Conservation (phyloP, 2,329 filamentous ascomycete species). For the Curvularia hawaiiensis region DNA sequence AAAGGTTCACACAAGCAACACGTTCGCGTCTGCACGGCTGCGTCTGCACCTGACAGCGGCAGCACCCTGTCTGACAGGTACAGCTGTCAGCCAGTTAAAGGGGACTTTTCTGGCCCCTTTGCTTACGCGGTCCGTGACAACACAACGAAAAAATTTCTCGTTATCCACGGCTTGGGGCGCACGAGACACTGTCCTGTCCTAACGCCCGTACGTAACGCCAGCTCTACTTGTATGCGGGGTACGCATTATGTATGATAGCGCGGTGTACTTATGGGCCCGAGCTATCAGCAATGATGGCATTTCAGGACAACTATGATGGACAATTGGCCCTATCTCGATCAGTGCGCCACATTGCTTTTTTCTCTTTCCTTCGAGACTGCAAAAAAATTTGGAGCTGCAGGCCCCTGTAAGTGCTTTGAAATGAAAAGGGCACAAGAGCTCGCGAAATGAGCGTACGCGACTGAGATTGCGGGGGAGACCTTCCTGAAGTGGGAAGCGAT, state of each 20-base stretch:
- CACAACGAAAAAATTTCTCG: not conserved
- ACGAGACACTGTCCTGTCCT: not conserved
- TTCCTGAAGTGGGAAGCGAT: not conserved
- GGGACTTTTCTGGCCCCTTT: not conserved
- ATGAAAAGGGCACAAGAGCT: not conserved
- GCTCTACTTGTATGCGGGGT: not conserved
- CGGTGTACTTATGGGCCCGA: not conserved
- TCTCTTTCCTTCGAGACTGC: not conserved
- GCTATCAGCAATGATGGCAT: not conserved
- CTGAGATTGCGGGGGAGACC: not conserved
- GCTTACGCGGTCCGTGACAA: not conserved
- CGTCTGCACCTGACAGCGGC: not conserved
- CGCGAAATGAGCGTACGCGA: too few species aligned
- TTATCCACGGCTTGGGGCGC: not conserved
- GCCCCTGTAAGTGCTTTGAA: not conserved
- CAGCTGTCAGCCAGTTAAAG: not conserved
- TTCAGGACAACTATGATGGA: not conserved
- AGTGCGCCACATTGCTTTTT: not conserved
- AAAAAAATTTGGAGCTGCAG: not conserved
- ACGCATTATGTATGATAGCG: not conserved
- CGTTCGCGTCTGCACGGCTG: not conserved
- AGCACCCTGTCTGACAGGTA: not conserved
- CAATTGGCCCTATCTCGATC: not conserved
- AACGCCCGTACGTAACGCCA: not conserved
- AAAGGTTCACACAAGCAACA: not conserved